Base-by-base conservation (phyloP, 106 monocot species). In the Apostasia ramifera region DNA sequence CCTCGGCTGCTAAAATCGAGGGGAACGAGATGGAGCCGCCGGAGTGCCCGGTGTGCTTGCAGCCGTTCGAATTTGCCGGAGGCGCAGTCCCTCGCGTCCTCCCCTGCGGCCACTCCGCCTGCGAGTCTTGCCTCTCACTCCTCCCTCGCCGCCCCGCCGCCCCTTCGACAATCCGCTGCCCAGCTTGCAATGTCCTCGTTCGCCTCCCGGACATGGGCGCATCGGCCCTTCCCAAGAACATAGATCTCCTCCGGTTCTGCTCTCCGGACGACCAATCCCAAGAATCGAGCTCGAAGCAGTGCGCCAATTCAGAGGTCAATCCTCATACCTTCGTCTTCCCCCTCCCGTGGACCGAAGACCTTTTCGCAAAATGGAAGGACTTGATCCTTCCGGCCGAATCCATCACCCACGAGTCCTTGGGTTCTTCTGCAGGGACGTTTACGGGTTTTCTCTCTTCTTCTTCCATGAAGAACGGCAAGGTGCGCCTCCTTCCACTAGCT, bases 31-130 rank as follows among this genome's bases (percentile, higher is more conserved):
- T 54, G 71, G 79, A 74, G 61, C 44, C 53, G 40, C 94, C 94
- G 59, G 88, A 91, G 76, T 97, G 95, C 86, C 86, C 92, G 6
- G 82, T 92, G 6, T 97, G 92, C 69, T 84, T 92, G 8, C 80
- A 87, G 51, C 51, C 80, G 51, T 97, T 71, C 75, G 81, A 78
- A 53, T 61, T 49, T 11, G 8, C 73, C 63, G 43, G 66, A 44
- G 43, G 67, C 55, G 47, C 70, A 40, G 78, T 89, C 63, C 95
- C 95, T 7, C 95, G 89, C 44, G 92, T 97, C 10, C 92, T 97
- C 57, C 73, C 86, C 11, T 97, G 95, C 81, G 95, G 95, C 42
- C 95, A 97, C 82, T 82, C 92, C 67, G 66, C 70, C 41, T 97
- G 95, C 77, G 82, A 83, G 26, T 37, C 53, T 7, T 97, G 95